Evolutionary conservation across 78 protist species (phyloP).

Genomic region (slime mould (Dictyostelium discoideum)): DNA sequence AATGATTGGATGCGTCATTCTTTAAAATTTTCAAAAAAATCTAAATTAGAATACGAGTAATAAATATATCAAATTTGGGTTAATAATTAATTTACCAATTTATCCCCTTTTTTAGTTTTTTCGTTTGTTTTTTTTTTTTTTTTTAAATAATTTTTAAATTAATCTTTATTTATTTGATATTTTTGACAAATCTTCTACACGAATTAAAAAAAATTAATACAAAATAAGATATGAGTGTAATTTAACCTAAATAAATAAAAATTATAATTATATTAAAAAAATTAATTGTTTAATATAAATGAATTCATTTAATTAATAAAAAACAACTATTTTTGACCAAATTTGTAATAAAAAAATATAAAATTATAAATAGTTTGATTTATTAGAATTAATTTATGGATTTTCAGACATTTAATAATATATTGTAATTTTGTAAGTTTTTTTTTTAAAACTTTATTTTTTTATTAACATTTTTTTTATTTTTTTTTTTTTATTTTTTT

Average conservation of each 20-base stretch:
- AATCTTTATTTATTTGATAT: neutral
- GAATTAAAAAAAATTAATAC: too few species aligned
- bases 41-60: constrained; percentile 16
- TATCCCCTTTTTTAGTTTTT: neutral
- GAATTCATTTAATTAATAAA: neutral
- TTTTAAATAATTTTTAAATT: too few species aligned
- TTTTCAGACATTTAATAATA: neutral
- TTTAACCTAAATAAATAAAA: too few species aligned
- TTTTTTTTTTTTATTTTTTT: neutral
- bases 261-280: too few species aligned
- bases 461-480: neutral
- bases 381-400: neutral
- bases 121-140: neutral
- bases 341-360: neutral
- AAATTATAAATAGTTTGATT: neutral
- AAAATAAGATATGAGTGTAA: too few species aligned
- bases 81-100: neutral
- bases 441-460: neutral
- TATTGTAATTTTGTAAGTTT: too few species aligned
- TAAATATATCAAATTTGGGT: neutral
- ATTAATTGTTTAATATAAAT: neutral
- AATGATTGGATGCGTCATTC: neutral
- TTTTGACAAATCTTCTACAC: neutral
- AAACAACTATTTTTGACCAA: neutral
- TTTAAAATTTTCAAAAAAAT: neutral